A percentile compares a stretch with the other conserved stretches of the same genome.
phyloP scores from a whole-genome alignment of 345 rosid genomes.

The Syzygium oleosum region DNA sequence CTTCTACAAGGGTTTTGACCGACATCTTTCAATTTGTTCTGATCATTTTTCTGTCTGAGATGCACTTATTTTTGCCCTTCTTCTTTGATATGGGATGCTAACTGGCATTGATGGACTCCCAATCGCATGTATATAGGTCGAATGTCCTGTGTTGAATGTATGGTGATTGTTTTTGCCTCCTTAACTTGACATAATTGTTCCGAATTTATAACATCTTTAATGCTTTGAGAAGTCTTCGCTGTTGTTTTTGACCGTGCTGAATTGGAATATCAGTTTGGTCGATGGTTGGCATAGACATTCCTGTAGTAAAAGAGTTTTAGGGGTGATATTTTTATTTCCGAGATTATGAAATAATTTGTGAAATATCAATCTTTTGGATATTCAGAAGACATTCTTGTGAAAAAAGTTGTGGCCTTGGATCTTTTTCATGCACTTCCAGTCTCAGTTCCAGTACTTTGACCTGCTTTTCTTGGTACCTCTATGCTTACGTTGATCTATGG shows the following conservation, averaged over 20 bases:
- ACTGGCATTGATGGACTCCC: background rate
- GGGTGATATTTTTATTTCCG: background rate
- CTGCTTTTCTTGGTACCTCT: background rate
- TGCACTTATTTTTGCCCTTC: background rate
- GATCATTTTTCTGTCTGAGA: background rate
- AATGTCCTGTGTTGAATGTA: background rate
- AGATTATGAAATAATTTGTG: background rate
- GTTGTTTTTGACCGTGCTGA: background rate
- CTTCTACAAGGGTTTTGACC: background rate
- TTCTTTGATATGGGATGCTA: background rate
- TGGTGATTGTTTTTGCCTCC: background rate
- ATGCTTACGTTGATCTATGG: background rate
- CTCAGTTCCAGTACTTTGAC: background rate
- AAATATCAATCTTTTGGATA: background rate
- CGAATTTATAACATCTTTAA: background rate
- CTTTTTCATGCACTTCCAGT: background rate
- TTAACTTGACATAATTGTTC: background rate
- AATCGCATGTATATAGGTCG: background rate
- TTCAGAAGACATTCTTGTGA: background rate
- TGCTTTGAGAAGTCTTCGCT: background rate
- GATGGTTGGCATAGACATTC: background rate
- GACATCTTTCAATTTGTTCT: background rate
- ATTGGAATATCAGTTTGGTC: background rate
- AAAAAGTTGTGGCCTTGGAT: background rate
- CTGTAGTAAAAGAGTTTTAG: background rate